Base-by-base conservation (phyloP, 228 moss, liverwort and hornwort genomes). In the Sphagnum fallax region DNA sequence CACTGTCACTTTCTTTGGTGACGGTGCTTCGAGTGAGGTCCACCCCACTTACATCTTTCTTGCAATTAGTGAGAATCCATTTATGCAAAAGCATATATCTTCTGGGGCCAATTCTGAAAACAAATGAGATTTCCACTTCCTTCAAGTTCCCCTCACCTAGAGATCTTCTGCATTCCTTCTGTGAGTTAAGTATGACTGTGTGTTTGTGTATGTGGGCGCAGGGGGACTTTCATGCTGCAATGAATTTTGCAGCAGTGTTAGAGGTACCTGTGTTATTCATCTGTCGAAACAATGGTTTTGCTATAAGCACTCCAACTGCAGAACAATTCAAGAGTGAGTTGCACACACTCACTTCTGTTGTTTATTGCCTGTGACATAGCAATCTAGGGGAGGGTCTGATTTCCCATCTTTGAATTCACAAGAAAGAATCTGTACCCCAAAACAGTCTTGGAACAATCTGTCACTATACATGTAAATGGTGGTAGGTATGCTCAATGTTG, bases 251-350 rank as follows among this genome's bases (percentile, higher is more conserved):
- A 52, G 88, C 94, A 67, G 88, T 87, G 51, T 75, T 98, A 49
- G 94, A 87, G 74, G 88, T 79, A 5, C 98, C 98, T 4, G 80
- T 83, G 63, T 65, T 98, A 3, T 98, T 98, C 66, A 90, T 94
- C 52, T 98, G 98, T 75, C 90, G 98, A 51, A 98, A 98, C 65
- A 98, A 98, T 67, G 98, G 98, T 66, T 98, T 90, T 80, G 94
- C 98, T 7, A 98, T 98, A 76, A 98, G 98, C 76, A 98, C 98
- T 72, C 91, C 92, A 65, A 76, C 81, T 6, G 82, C 72, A 63
- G 90, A 98, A 75, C 98, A 98, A 72, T 98, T 91, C 59, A 88
- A 83, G 81, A 90, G 97, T 97, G 76, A 75, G 72, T 61, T 13
- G 32, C 47, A 5, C 50, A 10, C 50, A 11, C 8, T 14, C 50